These are phyloP conservation scores for Ramaria sp. DNA, from an alignment of 768 basidiomycete species.

Conservation along the genomic window DNA sequence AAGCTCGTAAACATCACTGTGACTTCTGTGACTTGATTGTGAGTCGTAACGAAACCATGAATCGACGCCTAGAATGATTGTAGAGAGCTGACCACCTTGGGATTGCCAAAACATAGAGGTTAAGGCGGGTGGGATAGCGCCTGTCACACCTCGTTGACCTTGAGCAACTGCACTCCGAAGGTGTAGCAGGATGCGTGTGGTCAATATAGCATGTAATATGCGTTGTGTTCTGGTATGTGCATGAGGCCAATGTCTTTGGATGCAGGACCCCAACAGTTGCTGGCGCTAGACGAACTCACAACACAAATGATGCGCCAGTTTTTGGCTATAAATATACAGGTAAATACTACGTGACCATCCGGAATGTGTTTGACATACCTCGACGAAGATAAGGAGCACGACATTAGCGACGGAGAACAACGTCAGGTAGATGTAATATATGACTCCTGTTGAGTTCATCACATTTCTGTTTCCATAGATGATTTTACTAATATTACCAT, in stretches of 20 bases:
- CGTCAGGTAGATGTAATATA: neutral
- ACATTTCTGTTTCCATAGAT: neutral
- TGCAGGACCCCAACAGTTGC: neutral
- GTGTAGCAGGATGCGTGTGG: conserved; percentile 5
- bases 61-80: neutral
- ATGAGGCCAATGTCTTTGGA: neutral
- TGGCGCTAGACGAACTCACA: neutral
- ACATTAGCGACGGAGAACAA: neutral
- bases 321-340: neutral
- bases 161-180: neutral
- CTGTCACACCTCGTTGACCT: neutral
- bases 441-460: neutral
- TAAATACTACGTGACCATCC: neutral
- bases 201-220: conserved; percentile 2
- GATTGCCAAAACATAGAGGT: neutral
- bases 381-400: neutral
- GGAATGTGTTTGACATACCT: neutral
- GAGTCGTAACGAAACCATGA: neutral
- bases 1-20: no score
- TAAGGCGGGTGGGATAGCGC: neutral
- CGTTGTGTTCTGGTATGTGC: neutral
- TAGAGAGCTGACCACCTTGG: neutral
- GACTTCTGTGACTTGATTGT: no score
- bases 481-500: neutral
- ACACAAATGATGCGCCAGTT: neutral